Base-by-base conservation (phyloP, 2,329 filamentous ascomycete species). In the Pseudogymnoascus sp. region DNA sequence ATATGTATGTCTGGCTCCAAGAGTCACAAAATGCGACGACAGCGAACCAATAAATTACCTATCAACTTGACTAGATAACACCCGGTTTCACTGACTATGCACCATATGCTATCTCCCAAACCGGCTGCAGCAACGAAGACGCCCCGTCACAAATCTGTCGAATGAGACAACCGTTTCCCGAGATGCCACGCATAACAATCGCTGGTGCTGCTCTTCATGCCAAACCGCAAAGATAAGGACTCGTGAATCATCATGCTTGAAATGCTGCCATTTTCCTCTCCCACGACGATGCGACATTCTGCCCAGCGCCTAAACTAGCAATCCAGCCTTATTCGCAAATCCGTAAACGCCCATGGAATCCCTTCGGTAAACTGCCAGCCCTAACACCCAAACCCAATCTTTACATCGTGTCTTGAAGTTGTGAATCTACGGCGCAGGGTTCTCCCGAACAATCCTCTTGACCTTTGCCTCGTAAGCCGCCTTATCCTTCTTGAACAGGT, bases 401-500 rank as follows among this genome's bases (percentile, higher is more conserved):
- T 56, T 34, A 56, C 49, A 28, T 56, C 28, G 49, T 56, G 49
- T 56, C 28, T 28, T 56, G 28, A 56, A 34, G 3, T 34, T 56
- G 28, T 62, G 61, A 61, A 34, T 62, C 68, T 77, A 91, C 62
- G 88, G 88, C 59, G 90, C 88, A 12, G 90, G 91, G 75, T 97
- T 96, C 68, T 97, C 92, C 70, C 86, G 88, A 63, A 99, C 95
- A 18, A 96, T 88, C 65, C 90, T 87, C 73, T 86, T 87, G 66
- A 99, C 88, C 67, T 93, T 89, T 76, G 87, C 89, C 78, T 97
- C 93, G 72, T 99, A 99, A 63, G 93, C 92, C 16, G 77, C 77
- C 46, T 86, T 83, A 72, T 99, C 93, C 75, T 92, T 92, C 82
- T 96, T 97, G 76, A 91, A 97, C 9, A 99, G 81, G 71, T 96